Evolutionary conservation across 163 green algal species (phyloP).

Genomic region (Trebouxia gelatinosa): DNA sequence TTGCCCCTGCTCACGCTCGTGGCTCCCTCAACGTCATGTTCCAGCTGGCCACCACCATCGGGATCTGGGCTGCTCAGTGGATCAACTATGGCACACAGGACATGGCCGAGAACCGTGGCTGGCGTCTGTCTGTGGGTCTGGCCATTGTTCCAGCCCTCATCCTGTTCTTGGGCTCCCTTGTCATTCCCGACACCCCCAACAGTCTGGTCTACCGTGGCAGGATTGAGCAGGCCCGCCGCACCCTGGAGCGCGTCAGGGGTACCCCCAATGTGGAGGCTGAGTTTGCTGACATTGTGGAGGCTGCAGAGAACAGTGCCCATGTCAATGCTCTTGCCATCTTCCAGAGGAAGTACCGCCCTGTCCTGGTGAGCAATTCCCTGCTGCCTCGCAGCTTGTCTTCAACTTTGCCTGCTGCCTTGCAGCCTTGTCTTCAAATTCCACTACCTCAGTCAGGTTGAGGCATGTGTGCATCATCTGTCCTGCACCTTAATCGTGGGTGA

Average conservation of each 20-base stretch:
- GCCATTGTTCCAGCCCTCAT: conserved; percentile 48
- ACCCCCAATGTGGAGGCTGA: conserved; percentile 34
- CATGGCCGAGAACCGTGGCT: conserved; percentile 30
- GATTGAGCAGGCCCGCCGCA: neutral
- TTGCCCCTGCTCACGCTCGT: conserved; percentile 38
- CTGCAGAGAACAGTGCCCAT: neutral
- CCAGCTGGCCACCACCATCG: conserved; percentile 47
- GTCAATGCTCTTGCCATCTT: neutral
- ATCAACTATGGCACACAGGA: conserved; percentile 55
- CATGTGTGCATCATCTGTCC: too few species aligned
- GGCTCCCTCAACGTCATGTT: conserved; percentile 52
- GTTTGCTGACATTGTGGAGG: neutral
- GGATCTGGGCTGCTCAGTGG: conserved; percentile 51
- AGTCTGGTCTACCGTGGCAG: neutral
- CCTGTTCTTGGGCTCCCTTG: conserved; percentile 20
- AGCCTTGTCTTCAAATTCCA: neutral
- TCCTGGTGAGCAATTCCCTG: neutral
- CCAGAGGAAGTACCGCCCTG: neutral
- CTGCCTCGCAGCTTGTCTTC: neutral
- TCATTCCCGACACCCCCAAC: conserved; percentile 46
- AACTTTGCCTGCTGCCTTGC: neutral
- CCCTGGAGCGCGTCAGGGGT: neutral
- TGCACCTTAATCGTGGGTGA: too few species aligned
- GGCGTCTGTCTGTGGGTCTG: conserved; percentile 46
- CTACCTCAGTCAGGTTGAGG: too few species aligned